phyloP scores from a whole-genome alignment of 192 early-diverging fungal genomes.

The Gonapodya prolifera region DNA sequence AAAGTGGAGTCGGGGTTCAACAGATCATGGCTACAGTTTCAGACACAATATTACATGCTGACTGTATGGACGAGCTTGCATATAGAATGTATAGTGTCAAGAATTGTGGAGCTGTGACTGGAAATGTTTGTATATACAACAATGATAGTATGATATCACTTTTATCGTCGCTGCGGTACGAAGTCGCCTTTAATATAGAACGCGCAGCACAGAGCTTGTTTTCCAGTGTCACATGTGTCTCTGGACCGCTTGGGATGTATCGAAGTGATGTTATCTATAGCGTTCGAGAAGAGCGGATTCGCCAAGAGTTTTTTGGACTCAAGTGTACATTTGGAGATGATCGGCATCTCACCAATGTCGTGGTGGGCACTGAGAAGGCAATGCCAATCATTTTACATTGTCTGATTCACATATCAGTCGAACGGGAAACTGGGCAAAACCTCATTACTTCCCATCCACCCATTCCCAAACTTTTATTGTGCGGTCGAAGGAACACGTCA shows the following conservation, averaged over 20 bases:
- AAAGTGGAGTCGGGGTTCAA: too few relatives aligned
- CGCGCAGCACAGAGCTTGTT: constrained; percentile 45
- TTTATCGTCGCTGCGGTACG: constrained; percentile 45
- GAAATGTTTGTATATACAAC: constrained; percentile 42
- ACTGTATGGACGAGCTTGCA: constrained; percentile 31
- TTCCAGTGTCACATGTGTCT: constrained; percentile 45
- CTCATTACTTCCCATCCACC: too few relatives aligned
- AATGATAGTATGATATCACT: constrained; percentile 37
- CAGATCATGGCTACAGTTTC: constrained; percentile 49
- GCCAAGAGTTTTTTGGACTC: constrained; percentile 37
- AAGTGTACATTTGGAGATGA: constrained; percentile 55
- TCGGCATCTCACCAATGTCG: constrained; percentile 44
- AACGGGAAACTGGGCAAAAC: too few relatives aligned
- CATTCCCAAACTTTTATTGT: constrained; percentile 36
- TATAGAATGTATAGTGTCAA: constrained; percentile 30
- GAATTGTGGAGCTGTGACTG: constrained; percentile 38
- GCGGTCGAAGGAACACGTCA: constrained; percentile 50
- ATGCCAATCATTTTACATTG: too few relatives aligned
- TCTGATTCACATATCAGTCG: too few relatives aligned
- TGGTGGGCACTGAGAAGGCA: too few relatives aligned
- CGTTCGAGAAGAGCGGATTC: constrained; percentile 40
- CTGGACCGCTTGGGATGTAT: constrained; percentile 50
- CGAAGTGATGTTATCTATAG: constrained; percentile 27
- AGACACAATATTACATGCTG: constrained; percentile 41
- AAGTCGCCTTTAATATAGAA: constrained; percentile 55